Conservation (phyloP, 2,329 filamentous ascomycete genomes). For the Ophiostoma angusticollis region DNA sequence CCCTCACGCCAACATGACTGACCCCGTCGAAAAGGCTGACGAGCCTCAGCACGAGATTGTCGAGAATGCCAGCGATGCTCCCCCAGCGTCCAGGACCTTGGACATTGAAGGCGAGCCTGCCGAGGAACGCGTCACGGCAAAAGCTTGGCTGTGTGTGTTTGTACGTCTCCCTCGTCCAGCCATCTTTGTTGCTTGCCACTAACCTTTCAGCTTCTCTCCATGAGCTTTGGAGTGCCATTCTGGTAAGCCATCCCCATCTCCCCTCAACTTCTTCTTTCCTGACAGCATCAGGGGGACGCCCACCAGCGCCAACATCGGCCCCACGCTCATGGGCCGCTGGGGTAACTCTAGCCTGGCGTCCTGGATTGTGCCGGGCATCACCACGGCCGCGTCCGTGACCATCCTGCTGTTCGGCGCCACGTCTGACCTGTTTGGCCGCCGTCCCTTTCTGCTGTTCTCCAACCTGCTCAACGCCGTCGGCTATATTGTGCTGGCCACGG, state of each 20-base stretch:
- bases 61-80: background rate
- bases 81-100: background rate
- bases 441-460: too few relatives aligned
- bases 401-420: too few relatives aligned
- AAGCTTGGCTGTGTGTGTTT: background rate
- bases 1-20: background rate
- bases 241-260: background rate
- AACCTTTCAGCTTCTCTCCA: background rate
- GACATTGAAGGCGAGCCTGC: background rate
- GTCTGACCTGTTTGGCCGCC: too few relatives aligned
- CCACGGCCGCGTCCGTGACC: too few relatives aligned
- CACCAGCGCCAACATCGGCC: too few relatives aligned
- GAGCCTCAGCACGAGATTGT: constrained; percentile 29
- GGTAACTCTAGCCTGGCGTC: too few relatives aligned
- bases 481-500: too few relatives aligned
- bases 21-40: constrained; percentile 3
- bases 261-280: background rate
- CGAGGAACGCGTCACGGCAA: background rate
- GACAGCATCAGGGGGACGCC: too few relatives aligned
- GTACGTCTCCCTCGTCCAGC: background rate
- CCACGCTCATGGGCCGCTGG: too few relatives aligned
- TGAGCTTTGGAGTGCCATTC: background rate
- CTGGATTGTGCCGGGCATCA: too few relatives aligned
- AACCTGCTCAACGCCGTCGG: too few relatives aligned
- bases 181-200: background rate